Base-by-base conservation (phyloP, 352 stramenopile species). In the Phytophthora pini region DNA sequence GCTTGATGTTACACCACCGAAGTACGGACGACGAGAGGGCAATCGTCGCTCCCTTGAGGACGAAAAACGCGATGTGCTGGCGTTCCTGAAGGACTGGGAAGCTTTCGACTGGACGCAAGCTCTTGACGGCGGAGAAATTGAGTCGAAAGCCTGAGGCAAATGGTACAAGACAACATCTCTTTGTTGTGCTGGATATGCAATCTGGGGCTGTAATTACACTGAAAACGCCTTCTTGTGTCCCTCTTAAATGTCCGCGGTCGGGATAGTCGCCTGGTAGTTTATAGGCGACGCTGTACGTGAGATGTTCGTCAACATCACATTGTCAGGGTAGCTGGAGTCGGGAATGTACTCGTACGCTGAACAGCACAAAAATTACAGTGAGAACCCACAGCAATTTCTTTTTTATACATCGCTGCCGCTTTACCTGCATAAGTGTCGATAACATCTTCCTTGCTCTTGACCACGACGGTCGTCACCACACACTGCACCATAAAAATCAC, bases 311-410 rank as follows among this genome's bases (percentile, higher is more conserved):
- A 83, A 41, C 13, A 79, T 77, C 1, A 68, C 22, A 7, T 75
- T 73, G 64, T 88, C 77, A 1, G 70, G 60, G 47, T 85, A 92
- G 0, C 65, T 68, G 0, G 65, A 71, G 58, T 93, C 87, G 0
- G 87, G 87, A 57, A 94, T 94, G 59, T 91, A 94, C 65, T 94
- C 82, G 56, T 94, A 94, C 29, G 84, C 87, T 93, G 40, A 36
- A 12, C 31, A 36, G 9, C 31, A 36, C 31, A 36, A 36, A 17
- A 36, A 13, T 1, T 36, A 36, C 9, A 13, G 31, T 36, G 9
- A 36, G 31, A 36, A 12, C 2, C 17, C 17, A 20, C 17, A 20
- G 0, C 17, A 20, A 20, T 20, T 20, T 20, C 17, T 20, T 20
- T 20, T 20, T 20, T 20, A 20, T 20, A 20, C 17, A 20, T 20